Evolutionary conservation across 331 rosid species (phyloP).

Genomic region (Ulmus americana): DNA sequence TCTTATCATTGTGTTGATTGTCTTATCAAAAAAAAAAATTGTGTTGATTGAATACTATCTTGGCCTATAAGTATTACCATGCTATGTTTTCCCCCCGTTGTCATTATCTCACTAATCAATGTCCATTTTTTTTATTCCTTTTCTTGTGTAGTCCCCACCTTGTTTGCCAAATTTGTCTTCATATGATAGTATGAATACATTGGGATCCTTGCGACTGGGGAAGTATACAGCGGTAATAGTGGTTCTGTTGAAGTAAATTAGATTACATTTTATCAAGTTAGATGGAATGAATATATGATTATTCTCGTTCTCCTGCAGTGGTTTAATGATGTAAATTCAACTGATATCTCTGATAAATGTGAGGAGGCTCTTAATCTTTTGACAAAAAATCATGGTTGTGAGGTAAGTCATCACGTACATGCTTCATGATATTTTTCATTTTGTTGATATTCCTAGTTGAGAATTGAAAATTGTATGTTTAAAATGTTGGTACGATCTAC

Average conservation of each 20-base stretch:
- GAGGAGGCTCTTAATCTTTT: constrained; percentile 68
- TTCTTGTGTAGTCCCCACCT: constrained; percentile 50
- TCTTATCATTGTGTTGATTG: neutral
- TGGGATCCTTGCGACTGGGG: constrained; percentile 71
- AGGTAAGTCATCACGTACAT: constrained; percentile 47
- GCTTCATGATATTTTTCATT: constrained; percentile 7
- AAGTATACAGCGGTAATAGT: constrained; percentile 65
- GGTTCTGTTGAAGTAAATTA: constrained; percentile 9
- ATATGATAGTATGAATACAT: constrained; percentile 38
- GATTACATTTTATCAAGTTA: constrained; percentile 15
- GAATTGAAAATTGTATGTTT: neutral
- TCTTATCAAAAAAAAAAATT: too few relatives aligned
- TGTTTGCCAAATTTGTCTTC: constrained; percentile 68
- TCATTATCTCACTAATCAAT: neutral
- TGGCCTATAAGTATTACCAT: neutral
- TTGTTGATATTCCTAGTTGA: neutral
- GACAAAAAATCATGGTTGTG: constrained; percentile 60
- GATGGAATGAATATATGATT: constrained; percentile 21
- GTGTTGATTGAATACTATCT: neutral
- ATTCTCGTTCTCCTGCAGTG: constrained; percentile 51
- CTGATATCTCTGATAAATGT: constrained; percentile 69
- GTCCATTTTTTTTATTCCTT: constrained; percentile 4
- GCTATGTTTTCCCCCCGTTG: neutral
- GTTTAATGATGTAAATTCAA: constrained; percentile 77
- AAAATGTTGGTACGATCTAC: neutral